Base-by-base conservation (phyloP, 805 yeast species). In the Wickerhamiella sergipiensis region DNA sequence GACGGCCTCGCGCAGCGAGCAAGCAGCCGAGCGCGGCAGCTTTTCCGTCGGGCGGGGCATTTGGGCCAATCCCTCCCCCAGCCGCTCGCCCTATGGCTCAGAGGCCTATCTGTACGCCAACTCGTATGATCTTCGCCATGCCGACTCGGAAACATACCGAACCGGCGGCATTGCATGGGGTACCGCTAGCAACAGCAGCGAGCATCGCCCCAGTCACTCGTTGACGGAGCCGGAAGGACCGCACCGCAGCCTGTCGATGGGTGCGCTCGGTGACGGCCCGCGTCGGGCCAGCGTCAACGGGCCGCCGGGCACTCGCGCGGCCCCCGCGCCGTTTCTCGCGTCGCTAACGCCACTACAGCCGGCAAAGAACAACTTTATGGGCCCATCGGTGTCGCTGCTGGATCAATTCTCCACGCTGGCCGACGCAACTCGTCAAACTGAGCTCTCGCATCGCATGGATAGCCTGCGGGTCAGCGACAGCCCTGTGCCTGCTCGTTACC, bases 91-190 rank as follows among this genome's bases (percentile, higher is more conserved):
- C 23, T 29, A 23, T 23, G 38, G 23, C 18, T 7, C 40, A 23
- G 39, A 45, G 12, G 38, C 38, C 3, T 26, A 24, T 15, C 23
- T 26, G 12, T 29, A n/a, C 47, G 5, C 36, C 39, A n/a, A 17
- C 47, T 10, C 40, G 18, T 10, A 17, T 22, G 18, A 43, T 51
- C 19, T 36, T 43, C 21, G 45, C 38, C 33, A 48, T 31, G 42
- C 51, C 43, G 59, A 57, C 26, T 53, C 58, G 7, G 57, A 57
- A 40, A 53, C 57, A 8, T 59, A 50, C 49, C 55, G 56, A 15
- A 51, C 24, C 10, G 62, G 62, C 13, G 59, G 59, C 29, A 52
- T 53, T 46, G 62, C 61, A n/a, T 59, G 62, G 62, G 62, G 59
- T 42, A 50, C 60, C 12, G 57, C 59, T 9, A 15, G 26, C 24